Conservation (phyloP, 495 filamentous ascomycete genomes). For the Penicillium cinerascens region DNA sequence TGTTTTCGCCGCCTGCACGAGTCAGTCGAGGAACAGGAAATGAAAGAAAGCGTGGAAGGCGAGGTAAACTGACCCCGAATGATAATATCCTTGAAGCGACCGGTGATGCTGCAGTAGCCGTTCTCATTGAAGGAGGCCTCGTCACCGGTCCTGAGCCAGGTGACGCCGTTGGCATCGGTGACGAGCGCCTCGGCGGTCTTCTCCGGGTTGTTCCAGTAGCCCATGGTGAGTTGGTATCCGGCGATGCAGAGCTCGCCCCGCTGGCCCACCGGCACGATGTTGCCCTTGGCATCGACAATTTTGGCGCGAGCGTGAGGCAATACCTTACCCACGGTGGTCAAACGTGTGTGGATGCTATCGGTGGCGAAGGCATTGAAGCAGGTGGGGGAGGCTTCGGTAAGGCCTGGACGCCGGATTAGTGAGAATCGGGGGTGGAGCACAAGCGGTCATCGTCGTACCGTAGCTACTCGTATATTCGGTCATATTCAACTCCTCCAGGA, state of each 20-base stretch:
- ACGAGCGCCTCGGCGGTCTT: constrained; percentile 63
- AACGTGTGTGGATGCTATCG: constrained; percentile 55
- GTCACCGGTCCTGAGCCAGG: constrained; percentile 69
- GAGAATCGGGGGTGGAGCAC: not conserved
- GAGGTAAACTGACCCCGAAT: constrained; percentile 56
- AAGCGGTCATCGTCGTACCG: constrained; percentile 23
- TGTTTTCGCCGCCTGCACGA: constrained; percentile 66
- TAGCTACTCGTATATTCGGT: constrained; percentile 66
- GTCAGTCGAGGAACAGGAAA: not conserved
- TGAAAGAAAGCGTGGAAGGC: not conserved
- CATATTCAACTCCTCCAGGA: constrained; percentile 61
- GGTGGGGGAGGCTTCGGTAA: constrained; percentile 69
- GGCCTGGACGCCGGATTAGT: constrained; percentile 26
- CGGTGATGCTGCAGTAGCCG: constrained; percentile 63
- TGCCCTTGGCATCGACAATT: constrained; percentile 59
- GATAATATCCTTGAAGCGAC: constrained; percentile 81
- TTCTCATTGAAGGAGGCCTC: constrained; percentile 63
- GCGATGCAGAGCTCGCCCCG: constrained; percentile 65
- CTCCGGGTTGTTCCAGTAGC: constrained; percentile 68
- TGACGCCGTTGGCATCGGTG: constrained; percentile 53
- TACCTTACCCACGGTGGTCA: constrained; percentile 63
- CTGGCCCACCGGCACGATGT: constrained; percentile 55
- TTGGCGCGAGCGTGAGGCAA: constrained; percentile 67
- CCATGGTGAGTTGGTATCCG: constrained; percentile 64
- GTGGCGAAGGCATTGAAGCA: constrained; percentile 68